These are phyloP conservation scores for Pascua sp. DNA, from an alignment of 1,284 basidiomycete species.

Conservation along the genomic window DNA sequence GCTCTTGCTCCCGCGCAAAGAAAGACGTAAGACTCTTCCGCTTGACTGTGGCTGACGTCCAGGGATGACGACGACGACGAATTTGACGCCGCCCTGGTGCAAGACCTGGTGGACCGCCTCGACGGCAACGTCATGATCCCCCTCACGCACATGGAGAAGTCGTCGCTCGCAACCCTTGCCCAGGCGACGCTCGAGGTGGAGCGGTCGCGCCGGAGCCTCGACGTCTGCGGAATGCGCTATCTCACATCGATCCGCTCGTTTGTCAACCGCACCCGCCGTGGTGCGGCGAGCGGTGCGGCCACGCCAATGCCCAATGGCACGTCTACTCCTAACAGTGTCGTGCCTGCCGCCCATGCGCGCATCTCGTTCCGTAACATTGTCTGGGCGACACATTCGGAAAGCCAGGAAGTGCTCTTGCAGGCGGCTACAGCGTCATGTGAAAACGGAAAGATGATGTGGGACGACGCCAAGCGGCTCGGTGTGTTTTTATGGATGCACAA, in stretches of 20 bases:
- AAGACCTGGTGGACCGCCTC: conserved; percentile 62
- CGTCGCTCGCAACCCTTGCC: conserved; percentile 72
- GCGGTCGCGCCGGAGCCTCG: conserved; percentile 77
- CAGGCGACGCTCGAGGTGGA: conserved; percentile 86
- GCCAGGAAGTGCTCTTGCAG: conserved; percentile 74
- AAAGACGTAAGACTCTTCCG: no score
- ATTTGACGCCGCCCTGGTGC: conserved; percentile 63
- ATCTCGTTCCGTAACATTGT: conserved; percentile 79
- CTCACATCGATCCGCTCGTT: conserved; percentile 73
- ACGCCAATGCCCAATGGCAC: conserved; percentile 7
- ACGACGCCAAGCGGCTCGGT: conserved; percentile 77
- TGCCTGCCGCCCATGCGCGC: neutral
- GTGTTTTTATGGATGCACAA: conserved; percentile 84
- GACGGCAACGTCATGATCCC: conserved; percentile 64
- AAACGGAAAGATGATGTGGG: conserved; percentile 76
- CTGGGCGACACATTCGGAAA: conserved; percentile 93
- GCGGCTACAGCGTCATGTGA: conserved; percentile 68
- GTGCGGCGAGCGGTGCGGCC: conserved; percentile 17
- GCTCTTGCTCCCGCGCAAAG: conserved; percentile 16
- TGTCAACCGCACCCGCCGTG: conserved; percentile 36
- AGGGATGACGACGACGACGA: conserved; percentile 55
- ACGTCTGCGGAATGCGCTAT: conserved; percentile 84
- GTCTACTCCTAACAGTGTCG: neutral
- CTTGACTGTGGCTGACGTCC: neutral
- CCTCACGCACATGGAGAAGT: conserved; percentile 70